phyloP scores from a whole-genome alignment of 1,284 basidiomycete genomes.

The Psilocybe mexicana region DNA sequence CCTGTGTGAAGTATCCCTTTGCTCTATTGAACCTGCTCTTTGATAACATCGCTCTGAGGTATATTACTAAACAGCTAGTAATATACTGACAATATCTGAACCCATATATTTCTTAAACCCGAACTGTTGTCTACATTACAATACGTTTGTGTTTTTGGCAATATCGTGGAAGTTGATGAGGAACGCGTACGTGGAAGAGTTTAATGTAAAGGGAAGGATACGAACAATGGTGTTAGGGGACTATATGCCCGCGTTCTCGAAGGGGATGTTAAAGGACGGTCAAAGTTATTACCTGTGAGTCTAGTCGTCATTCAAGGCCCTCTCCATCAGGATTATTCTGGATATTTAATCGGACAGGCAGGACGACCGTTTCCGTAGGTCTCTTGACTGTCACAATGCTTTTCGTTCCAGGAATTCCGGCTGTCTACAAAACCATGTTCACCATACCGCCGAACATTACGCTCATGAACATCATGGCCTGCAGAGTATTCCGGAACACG shows the following conservation, averaged over 20 bases:
- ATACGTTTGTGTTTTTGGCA: conserved; percentile 31
- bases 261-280: conserved; percentile 30
- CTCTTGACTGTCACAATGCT: conserved; percentile 22
- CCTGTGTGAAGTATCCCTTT: too few relatives aligned
- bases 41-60: too few relatives aligned
- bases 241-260: conserved; percentile 29
- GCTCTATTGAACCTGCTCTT: too few relatives aligned
- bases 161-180: conserved; percentile 26
- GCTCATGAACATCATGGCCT: conserved; percentile 28
- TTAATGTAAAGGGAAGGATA: too few relatives aligned
- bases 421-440: conserved; percentile 23
- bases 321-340: too few relatives aligned
- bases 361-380: conserved; percentile 19
- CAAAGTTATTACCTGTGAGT: conserved; percentile 34
- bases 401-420: conserved; percentile 16
- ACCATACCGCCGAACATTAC: conserved; percentile 20
- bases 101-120: too few relatives aligned
- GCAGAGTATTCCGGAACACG: conserved; percentile 24
- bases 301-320: neutral
- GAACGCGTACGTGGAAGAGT: too few relatives aligned
- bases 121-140: too few relatives aligned
- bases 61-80: too few relatives aligned
- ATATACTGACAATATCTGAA: too few relatives aligned
- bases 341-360: neutral
- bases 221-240: conserved; percentile 20